phyloP scores from a whole-genome alignment of 2,329 filamentous ascomycete species.

The Talaromyces sp. region DNA sequence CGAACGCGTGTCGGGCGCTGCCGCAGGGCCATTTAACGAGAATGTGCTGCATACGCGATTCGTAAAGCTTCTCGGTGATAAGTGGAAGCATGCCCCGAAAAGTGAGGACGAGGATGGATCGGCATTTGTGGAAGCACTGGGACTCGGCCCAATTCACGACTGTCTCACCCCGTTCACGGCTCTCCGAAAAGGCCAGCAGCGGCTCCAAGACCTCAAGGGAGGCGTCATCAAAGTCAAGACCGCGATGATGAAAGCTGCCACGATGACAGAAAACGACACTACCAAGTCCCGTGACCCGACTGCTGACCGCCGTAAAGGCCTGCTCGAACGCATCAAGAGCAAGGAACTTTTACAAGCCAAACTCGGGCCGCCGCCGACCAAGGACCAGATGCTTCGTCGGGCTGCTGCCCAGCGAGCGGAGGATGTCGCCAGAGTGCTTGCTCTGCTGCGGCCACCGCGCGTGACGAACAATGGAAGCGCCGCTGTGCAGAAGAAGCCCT shows the following conservation, averaged over 20 bases:
- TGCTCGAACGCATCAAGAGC: slow-evolving; percentile 68
- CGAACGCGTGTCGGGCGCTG: slow-evolving; percentile 19
- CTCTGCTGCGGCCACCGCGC: slow-evolving; percentile 49
- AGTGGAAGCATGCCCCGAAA: slow-evolving; percentile 40
- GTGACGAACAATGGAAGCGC: slow-evolving; percentile 25
- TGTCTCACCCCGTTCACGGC: slow-evolving; percentile 29
- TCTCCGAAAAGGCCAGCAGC: slow-evolving; percentile 35
- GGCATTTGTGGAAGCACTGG: slow-evolving; percentile 28
- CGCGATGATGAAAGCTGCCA: slow-evolving; percentile 21
- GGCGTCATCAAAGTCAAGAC: slow-evolving; percentile 32
- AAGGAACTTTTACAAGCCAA: slow-evolving; percentile 55
- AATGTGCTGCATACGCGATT: slow-evolving; percentile 46
- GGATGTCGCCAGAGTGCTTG: slow-evolving; percentile 63
- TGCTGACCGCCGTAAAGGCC: slow-evolving; percentile 47
- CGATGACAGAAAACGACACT: slow-evolving; percentile 6
- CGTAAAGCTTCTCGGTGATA: slow-evolving; percentile 39
- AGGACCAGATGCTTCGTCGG: slow-evolving; percentile 54
- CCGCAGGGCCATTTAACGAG: slow-evolving; percentile 34
- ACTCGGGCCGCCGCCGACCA: slow-evolving; percentile 39
- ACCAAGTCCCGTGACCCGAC: slow-evolving; percentile 23
- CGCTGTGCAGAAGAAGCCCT: slow-evolving; percentile 53
- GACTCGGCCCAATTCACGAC: slow-evolving; percentile 29
- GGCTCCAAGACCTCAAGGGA: slow-evolving; percentile 34
- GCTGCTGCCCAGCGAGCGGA: slow-evolving; percentile 61
- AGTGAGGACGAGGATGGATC: slow-evolving; percentile 28